Evolutionary conservation across 2,329 filamentous ascomycete species (phyloP), one percentile per base, ranked within the genome.

Genomic region (Zymoseptoria ardabiliae): DNA sequence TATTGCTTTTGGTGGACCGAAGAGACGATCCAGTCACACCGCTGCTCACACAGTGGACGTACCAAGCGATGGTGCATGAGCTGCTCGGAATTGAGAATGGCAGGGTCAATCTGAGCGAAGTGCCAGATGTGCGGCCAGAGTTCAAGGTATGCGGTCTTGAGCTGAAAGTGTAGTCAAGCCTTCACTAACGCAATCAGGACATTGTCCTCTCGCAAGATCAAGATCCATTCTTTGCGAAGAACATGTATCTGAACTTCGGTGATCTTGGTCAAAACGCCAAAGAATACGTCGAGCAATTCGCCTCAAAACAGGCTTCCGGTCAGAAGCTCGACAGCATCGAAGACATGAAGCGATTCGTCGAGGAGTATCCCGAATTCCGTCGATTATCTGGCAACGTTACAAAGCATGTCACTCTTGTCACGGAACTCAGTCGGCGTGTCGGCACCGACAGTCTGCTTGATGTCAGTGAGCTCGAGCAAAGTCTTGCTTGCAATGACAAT

Each of bases 1-100:
- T 99, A 67, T 80, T 99, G 13, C 81, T 99, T 35, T 85, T 99
- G 57, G 77, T 99, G 28, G 94, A 99, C 75, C 85, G 94, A 50
- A 85, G 94, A 73, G 92, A 97, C 71, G 94, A 99, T 69, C 93
- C 94, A 0, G 89, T 97, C 55, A 99, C 94, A 3, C 94, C 94
- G 0, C 78, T 99, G 10, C 81, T 99, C 54, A 96, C 91, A 2
- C 94, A 99, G 73, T 99, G 94, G 94, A 99, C 94, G 23, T 99
- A 99, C 71, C 94, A 99, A 76, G 94, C 94, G n/a, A 99, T 99
- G 92, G 94, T 99, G 0, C 94, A 99, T 72, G 94, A 99, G 70
- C 78, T 97, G 1, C 80, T 99, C 11, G 94, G 94, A 4, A 96
- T 99, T 65, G 85, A 89, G 60, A 97, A 97, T 72, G 94, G 94